Evolutionary conservation across 2,329 filamentous ascomycete species (phyloP), one percentile per base, ranked within the genome.

Genomic region (Amauroascus niger): DNA sequence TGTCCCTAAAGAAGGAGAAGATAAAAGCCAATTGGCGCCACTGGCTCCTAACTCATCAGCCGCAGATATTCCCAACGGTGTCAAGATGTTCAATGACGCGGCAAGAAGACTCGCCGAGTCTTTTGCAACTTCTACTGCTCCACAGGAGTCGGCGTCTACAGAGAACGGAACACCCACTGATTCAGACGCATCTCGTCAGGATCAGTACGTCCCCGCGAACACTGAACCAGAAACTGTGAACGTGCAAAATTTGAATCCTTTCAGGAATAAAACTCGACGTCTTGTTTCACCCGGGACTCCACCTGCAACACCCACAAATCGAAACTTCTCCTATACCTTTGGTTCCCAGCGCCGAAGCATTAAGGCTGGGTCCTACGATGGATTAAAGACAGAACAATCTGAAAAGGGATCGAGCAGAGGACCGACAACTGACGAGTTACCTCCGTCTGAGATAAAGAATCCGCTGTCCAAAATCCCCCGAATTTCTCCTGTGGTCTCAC

Each of bases 401-500:
- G 28, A 50, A 3, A 39, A 16, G 7, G 6, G 40, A 18, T 16
- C 20, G 13, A 16, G n/a, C 11, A 46, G 41, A 41, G 40, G 33
- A 11, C 13, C 33, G 14, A 22, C 45, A 18, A 39, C 44, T 18
- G 44, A 33, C 7, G 18, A 47, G 26, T 16, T 33, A 9, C 50
- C 44, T 53, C 51, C 51, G 18, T 40, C 24, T 20, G 43, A 45
- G 32, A 50, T 35, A 3, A 50, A 37, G 11, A 37, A 26, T 1
- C 40, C 44, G 1, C 14, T 33, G 6, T 58, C 58, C 6, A 59
- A 35, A 37, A 59, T 59, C 24, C 57, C 58, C 28, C 57, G 55
- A 14, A 44, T 57, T 22, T 59, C 58, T 22, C 57, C 58, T 5
- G 33, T 33, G 2, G 45, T 45, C 13, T 50, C 53, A 13, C 41